Evolutionary conservation across 139 green algal species (phyloP).

Genomic region (Closterium sp.): DNA sequence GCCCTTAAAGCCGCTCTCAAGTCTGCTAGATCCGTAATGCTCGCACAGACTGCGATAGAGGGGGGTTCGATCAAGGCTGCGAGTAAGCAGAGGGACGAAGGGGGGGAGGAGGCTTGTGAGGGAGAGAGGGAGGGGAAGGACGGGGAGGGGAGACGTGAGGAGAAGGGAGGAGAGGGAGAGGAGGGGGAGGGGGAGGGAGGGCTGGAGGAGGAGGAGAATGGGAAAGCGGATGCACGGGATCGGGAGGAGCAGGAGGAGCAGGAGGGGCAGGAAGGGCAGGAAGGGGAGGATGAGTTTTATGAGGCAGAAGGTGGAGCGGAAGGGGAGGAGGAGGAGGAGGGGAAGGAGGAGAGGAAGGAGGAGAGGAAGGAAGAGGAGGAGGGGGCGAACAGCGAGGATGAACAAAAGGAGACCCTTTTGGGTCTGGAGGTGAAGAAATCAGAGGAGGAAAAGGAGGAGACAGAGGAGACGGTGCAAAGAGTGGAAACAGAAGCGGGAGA

Average conservation of each 20-base stretch:
- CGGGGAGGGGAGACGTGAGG: not conserved
- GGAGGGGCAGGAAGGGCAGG: not conserved
- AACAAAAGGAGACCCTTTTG: not conserved
- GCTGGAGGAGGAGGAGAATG: not conserved
- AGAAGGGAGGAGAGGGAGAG: not conserved
- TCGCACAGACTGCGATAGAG: not conserved
- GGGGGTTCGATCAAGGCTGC: not conserved
- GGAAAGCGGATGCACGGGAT: too few relatives aligned
- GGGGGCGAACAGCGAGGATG: not conserved
- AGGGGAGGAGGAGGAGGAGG: not conserved
- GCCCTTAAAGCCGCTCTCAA: slow-evolving; percentile 57
- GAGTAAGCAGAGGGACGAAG: not conserved
- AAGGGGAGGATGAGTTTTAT: not conserved
- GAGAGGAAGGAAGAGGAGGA: too few relatives aligned
- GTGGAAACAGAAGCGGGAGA: not conserved
- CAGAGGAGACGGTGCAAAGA: not conserved
- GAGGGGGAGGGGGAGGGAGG: not conserved
- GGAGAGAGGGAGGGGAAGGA: not conserved
- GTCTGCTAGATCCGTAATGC: not conserved
- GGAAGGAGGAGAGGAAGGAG: not conserved
- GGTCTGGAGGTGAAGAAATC: not conserved
- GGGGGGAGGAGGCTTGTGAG: not conserved
- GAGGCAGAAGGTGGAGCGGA: not conserved
- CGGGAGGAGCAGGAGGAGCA: not conserved
- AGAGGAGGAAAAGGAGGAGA: not conserved